A percentile compares a stretch with the other conserved stretches of the same genome.
Conservation (phyloP, 495 filamentous ascomycete species). For the Xylaria palmicola region DNA sequence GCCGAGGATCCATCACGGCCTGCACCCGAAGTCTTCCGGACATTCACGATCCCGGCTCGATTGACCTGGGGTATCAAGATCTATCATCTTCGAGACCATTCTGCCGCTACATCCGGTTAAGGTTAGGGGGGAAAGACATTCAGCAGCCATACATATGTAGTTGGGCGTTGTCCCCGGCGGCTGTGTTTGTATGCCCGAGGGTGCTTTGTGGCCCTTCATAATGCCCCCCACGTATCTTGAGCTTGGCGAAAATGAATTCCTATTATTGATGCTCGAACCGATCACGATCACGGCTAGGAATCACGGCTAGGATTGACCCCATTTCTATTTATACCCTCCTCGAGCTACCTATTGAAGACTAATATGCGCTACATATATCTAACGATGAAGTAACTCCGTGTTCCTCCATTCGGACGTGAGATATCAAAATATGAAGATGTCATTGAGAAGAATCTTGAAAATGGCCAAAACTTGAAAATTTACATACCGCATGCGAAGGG, state of each 20-base stretch:
- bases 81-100: not conserved
- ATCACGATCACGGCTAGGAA: not conserved
- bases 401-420: not conserved
- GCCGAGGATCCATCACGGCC: slow-evolving; percentile 9
- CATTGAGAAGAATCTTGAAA: no score
- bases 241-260: not conserved
- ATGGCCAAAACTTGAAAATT: no score
- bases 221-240: not conserved
- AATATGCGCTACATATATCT: not conserved
- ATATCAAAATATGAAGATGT: no score
- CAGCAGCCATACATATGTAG: no score
- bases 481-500: no score
- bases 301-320: not conserved
- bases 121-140: no score
- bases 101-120: not conserved
- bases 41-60: slow-evolving; percentile 9
- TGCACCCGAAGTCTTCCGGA: slow-evolving; percentile 13
- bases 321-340: not conserved
- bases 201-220: no score
- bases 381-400: not conserved
- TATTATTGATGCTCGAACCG: not conserved
- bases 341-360: no score
- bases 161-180: not conserved
- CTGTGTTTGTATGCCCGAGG: not conserved
- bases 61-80: not conserved